Evolutionary conservation across 768 basidiomycete genomes (phyloP).

Genomic region (Mycena albidolilacea): DNA sequence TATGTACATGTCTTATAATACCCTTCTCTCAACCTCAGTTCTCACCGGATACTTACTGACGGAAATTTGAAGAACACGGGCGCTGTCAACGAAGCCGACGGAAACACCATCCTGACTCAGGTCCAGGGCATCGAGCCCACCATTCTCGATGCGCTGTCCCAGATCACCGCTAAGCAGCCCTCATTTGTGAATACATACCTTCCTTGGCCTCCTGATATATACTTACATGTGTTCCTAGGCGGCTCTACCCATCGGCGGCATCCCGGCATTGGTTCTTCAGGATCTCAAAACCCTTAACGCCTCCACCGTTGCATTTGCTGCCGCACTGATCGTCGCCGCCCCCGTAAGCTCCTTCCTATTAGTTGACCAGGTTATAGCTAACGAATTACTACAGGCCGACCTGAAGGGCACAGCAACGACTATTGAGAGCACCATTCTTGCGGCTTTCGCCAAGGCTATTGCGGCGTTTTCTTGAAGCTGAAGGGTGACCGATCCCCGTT

Average conservation of each 20-base stretch:
- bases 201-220: not conserved
- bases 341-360: constrained; percentile 41
- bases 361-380: not conserved
- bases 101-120: constrained; percentile 39
- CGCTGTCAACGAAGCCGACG: constrained; percentile 47
- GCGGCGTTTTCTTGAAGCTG: constrained; percentile 41
- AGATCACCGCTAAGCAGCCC: constrained; percentile 45
- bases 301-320: constrained; percentile 41
- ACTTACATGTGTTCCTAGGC: constrained; percentile 16
- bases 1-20: constrained; percentile 11
- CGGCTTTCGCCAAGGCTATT: constrained; percentile 47
- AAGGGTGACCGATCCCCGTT: not conserved
- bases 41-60: no score
- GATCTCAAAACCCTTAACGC: constrained; percentile 47
- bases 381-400: constrained; percentile 38
- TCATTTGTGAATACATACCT: constrained; percentile 37
- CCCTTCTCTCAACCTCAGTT: no score
- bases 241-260: constrained; percentile 46
- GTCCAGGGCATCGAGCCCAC: constrained; percentile 47
- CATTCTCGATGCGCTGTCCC: constrained; percentile 43
- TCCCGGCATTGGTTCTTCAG: constrained; percentile 47
- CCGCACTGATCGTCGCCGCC: constrained; percentile 45
- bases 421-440: constrained; percentile 39
- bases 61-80: constrained; percentile 39
- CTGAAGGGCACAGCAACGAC: constrained; percentile 39